phyloP scores from a whole-genome alignment of 1,139 yeast species.

The Wickerhamomyces sp. region DNA sequence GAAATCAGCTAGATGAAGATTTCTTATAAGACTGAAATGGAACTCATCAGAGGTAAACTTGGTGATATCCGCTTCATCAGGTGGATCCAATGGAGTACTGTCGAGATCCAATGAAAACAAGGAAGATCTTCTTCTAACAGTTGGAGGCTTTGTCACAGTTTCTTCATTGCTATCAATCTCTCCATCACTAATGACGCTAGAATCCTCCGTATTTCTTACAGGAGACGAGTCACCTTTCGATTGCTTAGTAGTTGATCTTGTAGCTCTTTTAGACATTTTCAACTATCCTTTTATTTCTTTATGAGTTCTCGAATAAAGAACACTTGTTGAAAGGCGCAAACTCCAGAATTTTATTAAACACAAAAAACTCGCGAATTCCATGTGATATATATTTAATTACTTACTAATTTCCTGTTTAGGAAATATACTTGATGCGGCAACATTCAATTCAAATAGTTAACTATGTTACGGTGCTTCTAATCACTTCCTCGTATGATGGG shows the following conservation, averaged over 20 bases:
- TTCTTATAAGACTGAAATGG: slow-evolving; percentile 72
- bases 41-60: slow-evolving; percentile 76
- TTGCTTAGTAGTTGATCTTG: slow-evolving; percentile 13
- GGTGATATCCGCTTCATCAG: slow-evolving; percentile 70
- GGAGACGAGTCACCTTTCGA: neutral
- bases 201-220: neutral
- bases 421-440: too few species aligned
- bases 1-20: slow-evolving; percentile 91
- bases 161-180: neutral
- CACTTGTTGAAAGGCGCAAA: too few species aligned
- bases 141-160: slow-evolving; percentile 14
- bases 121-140: slow-evolving; percentile 33
- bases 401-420: too few species aligned
- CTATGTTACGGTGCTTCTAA: too few species aligned
- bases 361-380: too few species aligned
- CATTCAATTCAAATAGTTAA: too few species aligned
- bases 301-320: too few species aligned
- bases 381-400: too few species aligned
- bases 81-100: slow-evolving; percentile 40
- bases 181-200: neutral
- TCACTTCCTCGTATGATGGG: slow-evolving; percentile 11
- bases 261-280: slow-evolving; percentile 13
- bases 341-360: too few species aligned
- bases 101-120: slow-evolving; percentile 32
- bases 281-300: too few species aligned